Percentiles rank a stretch among this genome's conserved stretches.
phyloP scores from a whole-genome alignment of 805 yeast species.

The Lipomyces lipofer region DNA sequence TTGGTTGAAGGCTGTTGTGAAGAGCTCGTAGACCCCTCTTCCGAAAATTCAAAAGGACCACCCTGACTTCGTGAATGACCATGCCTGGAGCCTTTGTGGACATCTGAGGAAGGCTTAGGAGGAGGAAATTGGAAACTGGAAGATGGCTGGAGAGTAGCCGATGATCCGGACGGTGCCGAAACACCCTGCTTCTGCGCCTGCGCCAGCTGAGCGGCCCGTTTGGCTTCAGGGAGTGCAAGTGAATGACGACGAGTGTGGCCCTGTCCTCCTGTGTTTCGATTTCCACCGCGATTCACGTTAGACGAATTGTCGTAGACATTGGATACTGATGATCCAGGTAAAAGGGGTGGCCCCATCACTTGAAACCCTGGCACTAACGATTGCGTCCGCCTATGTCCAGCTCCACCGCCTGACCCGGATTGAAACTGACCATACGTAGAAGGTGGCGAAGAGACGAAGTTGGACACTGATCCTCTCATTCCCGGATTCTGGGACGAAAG shows the following conservation, averaged over 20 bases:
- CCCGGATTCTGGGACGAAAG: slow-evolving; percentile 29
- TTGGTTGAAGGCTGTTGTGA: slow-evolving; percentile 10
- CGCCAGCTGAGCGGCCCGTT: slow-evolving; percentile 91
- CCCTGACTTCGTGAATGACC: slow-evolving; percentile 26
- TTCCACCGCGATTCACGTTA: slow-evolving; percentile 13
- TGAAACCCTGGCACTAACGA: slow-evolving; percentile 35
- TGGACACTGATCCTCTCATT: slow-evolving; percentile 16
- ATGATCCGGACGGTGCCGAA: slow-evolving; percentile 10
- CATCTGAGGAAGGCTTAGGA: slow-evolving; percentile 6
- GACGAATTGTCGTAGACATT: slow-evolving; percentile 7
- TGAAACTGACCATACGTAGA: slow-evolving; percentile 11
- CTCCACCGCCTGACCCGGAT: slow-evolving; percentile 4
- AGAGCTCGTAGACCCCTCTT: slow-evolving; percentile 5
- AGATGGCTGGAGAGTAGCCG: slow-evolving; percentile 11
- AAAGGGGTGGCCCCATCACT: slow-evolving; percentile 18
- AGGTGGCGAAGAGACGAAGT: slow-evolving; percentile 19
- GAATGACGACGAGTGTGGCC: slow-evolving; percentile 94
- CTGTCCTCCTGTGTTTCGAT: slow-evolving; percentile 33
- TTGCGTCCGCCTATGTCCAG: slow-evolving; percentile 42
- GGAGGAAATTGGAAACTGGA: slow-evolving; percentile 29
- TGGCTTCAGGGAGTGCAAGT: slow-evolving; percentile 86
- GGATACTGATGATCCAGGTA: slow-evolving; percentile 1
- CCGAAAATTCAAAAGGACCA: slow-evolving; percentile 13
- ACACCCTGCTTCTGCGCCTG: slow-evolving; percentile 55
- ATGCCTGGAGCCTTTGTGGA: slow-evolving; percentile 6